Percentiles rank a stretch among this genome's conserved stretches.
These are phyloP conservation scores for Cyberlindnera petersonii DNA, from an alignment of 805 yeast genomes.

Conservation along the genomic window DNA sequence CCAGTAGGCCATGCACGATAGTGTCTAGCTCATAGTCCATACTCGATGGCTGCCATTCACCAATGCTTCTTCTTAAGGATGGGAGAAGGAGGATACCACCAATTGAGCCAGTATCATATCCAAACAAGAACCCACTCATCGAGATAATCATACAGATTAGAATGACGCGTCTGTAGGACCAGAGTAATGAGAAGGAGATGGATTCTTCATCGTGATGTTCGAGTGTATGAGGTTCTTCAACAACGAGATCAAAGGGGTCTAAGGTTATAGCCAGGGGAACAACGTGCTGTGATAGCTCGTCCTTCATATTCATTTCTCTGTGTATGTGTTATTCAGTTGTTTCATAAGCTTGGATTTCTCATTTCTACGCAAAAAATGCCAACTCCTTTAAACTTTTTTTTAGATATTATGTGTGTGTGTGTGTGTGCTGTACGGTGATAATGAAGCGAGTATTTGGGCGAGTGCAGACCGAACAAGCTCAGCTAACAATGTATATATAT, in stretches of 20 bases:
- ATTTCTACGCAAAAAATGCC: neutral
- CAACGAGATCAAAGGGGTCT: neutral
- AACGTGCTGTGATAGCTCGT: neutral
- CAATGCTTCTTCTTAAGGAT: conserved; percentile 52
- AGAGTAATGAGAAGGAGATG: conserved; percentile 3
- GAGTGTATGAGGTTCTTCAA: neutral
- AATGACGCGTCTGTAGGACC: conserved; percentile 14
- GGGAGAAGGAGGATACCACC: conserved; percentile 63
- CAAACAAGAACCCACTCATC: conserved; percentile 68
- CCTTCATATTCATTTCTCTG: too few species aligned
- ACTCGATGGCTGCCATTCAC: conserved; percentile 36
- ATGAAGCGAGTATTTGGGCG: neutral
- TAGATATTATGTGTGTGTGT: neutral
- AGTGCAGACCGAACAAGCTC: too few species aligned
- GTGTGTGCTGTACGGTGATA: neutral
- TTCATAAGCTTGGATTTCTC: too few species aligned
- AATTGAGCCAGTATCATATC: conserved; percentile 74
- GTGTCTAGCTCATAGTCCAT: conserved; percentile 20
- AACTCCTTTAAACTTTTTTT: neutral
- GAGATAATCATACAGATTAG: conserved; percentile 45
- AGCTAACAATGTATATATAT: too few species aligned
- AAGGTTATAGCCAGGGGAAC: neutral
- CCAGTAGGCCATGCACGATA: conserved; percentile 38
- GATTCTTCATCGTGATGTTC: neutral
- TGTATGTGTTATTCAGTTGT: too few species aligned